These are phyloP conservation scores for Nitzschia palea DNA, from an alignment of 108 stramenopile species.

Conservation along the genomic window DNA sequence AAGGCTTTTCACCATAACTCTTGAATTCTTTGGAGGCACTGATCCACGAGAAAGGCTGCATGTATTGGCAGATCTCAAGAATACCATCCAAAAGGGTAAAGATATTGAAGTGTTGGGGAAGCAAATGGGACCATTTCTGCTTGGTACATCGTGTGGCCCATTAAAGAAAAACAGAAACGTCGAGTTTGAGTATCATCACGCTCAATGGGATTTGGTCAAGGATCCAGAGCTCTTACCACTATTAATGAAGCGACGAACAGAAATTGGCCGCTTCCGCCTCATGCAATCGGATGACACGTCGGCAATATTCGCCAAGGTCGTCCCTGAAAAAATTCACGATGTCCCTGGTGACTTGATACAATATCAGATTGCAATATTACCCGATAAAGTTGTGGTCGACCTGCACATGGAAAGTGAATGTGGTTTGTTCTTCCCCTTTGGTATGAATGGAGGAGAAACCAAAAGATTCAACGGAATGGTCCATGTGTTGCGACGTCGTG, in stretches of 20 bases:
- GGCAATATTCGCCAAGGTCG: constrained; percentile 69
- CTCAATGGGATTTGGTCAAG: constrained; percentile 65
- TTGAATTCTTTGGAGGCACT: constrained; percentile 66
- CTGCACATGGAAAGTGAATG: constrained; percentile 74
- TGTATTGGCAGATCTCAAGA: constrained; percentile 39
- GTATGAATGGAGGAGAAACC: not conserved
- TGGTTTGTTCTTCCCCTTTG: constrained; percentile 52
- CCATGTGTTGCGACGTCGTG: constrained; percentile 50
- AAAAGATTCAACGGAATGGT: constrained; percentile 51
- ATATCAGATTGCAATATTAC: constrained; percentile 44
- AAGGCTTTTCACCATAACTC: constrained; percentile 42
- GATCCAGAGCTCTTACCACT: constrained; percentile 74
- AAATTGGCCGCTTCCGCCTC: constrained; percentile 63
- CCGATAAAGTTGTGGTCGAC: constrained; percentile 60
- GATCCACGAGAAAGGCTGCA: constrained; percentile 45
- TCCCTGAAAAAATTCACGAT: constrained; percentile 18
- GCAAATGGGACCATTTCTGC: constrained; percentile 53
- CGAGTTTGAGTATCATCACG: constrained; percentile 60
- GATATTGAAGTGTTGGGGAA: constrained; percentile 58
- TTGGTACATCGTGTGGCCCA: constrained; percentile 26
- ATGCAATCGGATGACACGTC: constrained; percentile 50
- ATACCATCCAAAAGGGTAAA: constrained; percentile 18
- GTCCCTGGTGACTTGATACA: constrained; percentile 54
- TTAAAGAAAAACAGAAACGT: constrained; percentile 26
- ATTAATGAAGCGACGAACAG: constrained; percentile 56